Percentiles rank a stretch among this genome's conserved stretches.
Evolutionary conservation across 208 protist species (phyloP).

Genomic region (Acanthamoeba triangularis): DNA sequence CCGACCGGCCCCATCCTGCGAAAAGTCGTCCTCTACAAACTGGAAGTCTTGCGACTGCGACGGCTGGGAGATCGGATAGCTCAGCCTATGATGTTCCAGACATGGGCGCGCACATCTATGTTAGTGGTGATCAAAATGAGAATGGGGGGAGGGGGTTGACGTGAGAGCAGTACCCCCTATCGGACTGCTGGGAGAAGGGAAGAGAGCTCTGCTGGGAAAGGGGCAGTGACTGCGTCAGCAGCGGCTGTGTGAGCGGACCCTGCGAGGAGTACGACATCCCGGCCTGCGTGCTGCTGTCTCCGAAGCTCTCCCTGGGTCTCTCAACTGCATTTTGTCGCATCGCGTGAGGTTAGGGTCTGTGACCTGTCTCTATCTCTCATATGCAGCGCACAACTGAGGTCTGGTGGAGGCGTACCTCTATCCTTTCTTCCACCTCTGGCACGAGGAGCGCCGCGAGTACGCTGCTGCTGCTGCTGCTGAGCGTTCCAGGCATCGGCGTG

Average conservation of each 20-base stretch:
- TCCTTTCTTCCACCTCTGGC: not conserved
- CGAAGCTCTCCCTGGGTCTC: not conserved
- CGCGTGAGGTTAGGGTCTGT: not conserved
- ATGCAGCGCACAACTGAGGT: no score
- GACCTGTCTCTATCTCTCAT: no score
- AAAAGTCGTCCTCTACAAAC: conserved; percentile 16
- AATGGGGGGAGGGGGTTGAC: not conserved
- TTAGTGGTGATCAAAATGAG: no score
- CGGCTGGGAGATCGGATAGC: conserved; percentile 27
- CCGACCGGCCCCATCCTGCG: not conserved
- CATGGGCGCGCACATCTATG: not conserved
- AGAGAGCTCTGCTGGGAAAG: conserved; percentile 33
- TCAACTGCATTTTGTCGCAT: not conserved
- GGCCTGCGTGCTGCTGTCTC: not conserved
- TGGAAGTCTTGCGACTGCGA: conserved; percentile 28
- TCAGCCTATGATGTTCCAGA: not conserved
- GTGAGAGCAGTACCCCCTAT: not conserved
- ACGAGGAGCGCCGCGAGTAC: not conserved
- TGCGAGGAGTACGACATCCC: conserved; percentile 12
- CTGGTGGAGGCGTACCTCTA: not conserved
- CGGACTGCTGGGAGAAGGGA: conserved; percentile 41
- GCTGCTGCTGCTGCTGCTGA: not conserved
- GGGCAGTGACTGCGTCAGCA: not conserved
- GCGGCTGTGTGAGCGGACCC: not conserved
- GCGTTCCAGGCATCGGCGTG: conserved; percentile 13